A percentile compares a stretch with the other conserved stretches of the same genome.
Conservation (phyloP, 345 rosid genomes). For the Brassica incana region DNA sequence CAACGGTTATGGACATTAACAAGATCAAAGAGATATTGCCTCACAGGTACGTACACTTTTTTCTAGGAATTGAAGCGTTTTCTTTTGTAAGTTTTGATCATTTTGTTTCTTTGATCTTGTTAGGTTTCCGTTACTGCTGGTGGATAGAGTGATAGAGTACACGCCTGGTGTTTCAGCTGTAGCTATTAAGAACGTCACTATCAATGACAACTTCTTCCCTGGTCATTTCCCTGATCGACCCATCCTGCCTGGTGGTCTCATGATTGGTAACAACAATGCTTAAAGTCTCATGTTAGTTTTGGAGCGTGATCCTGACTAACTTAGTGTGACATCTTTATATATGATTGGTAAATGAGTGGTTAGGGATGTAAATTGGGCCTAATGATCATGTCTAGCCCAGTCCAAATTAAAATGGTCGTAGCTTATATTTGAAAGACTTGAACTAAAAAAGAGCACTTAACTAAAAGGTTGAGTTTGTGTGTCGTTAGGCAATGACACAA, state of each 20-base stretch:
- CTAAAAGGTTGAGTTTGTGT: background rate
- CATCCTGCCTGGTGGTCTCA: slow-evolving; percentile 98
- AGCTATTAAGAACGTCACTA: slow-evolving; percentile 94
- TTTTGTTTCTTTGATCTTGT: slow-evolving; percentile 9
- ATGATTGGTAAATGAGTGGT: too few relatives aligned
- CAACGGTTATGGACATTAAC: slow-evolving; percentile 79
- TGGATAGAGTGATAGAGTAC: slow-evolving; percentile 96
- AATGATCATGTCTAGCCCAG: too few relatives aligned
- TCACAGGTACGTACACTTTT: slow-evolving; percentile 66
- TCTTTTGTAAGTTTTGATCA: slow-evolving; percentile 42
- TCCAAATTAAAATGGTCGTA: too few relatives aligned
- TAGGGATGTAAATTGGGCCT: too few relatives aligned
- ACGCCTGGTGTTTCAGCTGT: slow-evolving; percentile 91
- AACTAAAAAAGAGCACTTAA: background rate
- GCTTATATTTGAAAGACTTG: too few relatives aligned
- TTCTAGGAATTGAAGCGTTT: slow-evolving; percentile 38
- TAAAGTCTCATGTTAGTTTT: too few relatives aligned
- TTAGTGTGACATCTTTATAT: too few relatives aligned
- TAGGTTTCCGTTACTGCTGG: slow-evolving; percentile 93
- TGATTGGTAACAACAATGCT: slow-evolving; percentile 62
- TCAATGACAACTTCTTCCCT: slow-evolving; percentile 71
- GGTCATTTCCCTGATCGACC: slow-evolving; percentile 99
- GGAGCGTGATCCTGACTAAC: too few relatives aligned
- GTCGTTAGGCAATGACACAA: slow-evolving; percentile 90
- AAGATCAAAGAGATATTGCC: slow-evolving; percentile 86